phyloP scores from a whole-genome alignment of 1,284 basidiomycete genomes.

The Melampsora larici-populina region DNA sequence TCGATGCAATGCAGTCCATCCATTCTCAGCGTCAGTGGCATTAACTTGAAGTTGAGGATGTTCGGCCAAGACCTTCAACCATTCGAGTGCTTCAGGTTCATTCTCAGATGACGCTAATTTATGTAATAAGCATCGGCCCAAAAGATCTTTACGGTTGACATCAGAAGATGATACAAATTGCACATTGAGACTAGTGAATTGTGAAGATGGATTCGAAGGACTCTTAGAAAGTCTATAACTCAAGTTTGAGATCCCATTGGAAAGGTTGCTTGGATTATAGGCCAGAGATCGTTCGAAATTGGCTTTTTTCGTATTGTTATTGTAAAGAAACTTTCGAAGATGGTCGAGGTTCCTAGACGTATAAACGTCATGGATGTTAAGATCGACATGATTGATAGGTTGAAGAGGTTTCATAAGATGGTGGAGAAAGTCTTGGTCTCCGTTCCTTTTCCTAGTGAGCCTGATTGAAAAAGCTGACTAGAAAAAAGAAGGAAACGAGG shows the following conservation, averaged over 20 bases:
- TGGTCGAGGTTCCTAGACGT: conserved; percentile 6
- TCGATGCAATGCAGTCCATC: conserved; percentile 88
- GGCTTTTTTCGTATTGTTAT: background rate
- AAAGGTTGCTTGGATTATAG: too few species aligned
- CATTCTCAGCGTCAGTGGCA: conserved; percentile 73
- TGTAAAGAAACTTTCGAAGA: conserved; percentile 17
- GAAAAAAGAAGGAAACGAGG: too few species aligned
- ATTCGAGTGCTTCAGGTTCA: conserved; percentile 67
- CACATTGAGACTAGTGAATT: background rate
- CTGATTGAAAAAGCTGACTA: too few species aligned
- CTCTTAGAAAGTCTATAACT: background rate
- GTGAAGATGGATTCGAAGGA: background rate
- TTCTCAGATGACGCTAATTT: conserved; percentile 61
- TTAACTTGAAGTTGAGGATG: conserved; percentile 79
- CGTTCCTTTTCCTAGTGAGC: too few species aligned
- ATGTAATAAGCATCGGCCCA: conserved; percentile 79
- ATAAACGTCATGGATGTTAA: conserved; percentile 41
- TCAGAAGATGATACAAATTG: conserved; percentile 55
- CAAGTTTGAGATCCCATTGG: background rate
- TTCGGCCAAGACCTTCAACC: conserved; percentile 61
- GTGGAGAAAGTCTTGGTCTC: too few species aligned
- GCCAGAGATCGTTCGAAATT: background rate
- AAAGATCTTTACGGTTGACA: conserved; percentile 69
- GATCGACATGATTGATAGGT: background rate
- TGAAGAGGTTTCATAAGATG: conserved; percentile 26